Evolutionary conservation across 2,329 filamentous ascomycete species (phyloP).

Genomic region (Botrytis hyacinthi): DNA sequence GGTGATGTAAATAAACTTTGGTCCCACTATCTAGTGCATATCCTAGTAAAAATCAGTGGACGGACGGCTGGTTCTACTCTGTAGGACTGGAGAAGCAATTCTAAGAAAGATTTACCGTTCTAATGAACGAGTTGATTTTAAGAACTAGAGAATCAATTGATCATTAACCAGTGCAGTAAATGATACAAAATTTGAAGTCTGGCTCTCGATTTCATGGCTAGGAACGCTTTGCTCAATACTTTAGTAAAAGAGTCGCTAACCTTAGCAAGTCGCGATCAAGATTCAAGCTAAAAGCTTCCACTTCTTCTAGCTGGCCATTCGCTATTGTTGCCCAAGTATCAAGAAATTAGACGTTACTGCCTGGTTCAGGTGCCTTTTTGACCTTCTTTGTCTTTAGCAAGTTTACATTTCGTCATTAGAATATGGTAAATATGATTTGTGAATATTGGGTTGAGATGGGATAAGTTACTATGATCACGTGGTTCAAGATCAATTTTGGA

Average conservation of each 20-base stretch:
- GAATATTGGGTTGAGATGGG: neutral
- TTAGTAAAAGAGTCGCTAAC: neutral
- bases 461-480: neutral
- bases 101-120: neutral
- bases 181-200: neutral
- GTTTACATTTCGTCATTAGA: neutral
- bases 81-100: neutral
- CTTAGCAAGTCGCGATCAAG: neutral
- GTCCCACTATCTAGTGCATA: slow-evolving; percentile 8
- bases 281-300: neutral
- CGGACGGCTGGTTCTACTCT: neutral
- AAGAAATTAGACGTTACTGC: neutral
- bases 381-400: neutral
- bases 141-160: neutral
- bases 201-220: neutral
- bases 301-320: neutral
- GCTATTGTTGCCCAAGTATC: neutral
- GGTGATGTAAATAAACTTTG: neutral
- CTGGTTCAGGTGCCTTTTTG: neutral
- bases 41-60: neutral
- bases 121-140: neutral
- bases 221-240: neutral
- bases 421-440: neutral
- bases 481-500: neutral
- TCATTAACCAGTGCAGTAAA: neutral